phyloP scores from a whole-genome alignment of 345 rosid species.

The Brassica carinata region DNA sequence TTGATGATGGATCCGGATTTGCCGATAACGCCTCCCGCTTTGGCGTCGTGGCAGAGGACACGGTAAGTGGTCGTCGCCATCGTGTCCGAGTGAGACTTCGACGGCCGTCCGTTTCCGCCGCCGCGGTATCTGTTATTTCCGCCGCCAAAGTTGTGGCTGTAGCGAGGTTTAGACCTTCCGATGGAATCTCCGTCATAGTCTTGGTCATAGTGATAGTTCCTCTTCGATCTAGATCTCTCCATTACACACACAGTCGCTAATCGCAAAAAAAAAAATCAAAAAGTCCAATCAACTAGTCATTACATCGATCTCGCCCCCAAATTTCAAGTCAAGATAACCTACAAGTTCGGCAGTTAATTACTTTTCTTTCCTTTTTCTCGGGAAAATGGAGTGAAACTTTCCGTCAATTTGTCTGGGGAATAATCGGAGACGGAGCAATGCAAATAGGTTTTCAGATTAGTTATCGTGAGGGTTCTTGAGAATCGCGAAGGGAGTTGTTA shows the following conservation, averaged over 20 bases:
- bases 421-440: neutral
- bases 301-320: neutral
- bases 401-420: neutral
- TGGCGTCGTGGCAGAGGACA: conserved; percentile 86
- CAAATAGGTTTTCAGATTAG: neutral
- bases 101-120: conserved; percentile 38
- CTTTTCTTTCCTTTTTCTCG: neutral
- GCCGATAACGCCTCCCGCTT: conserved; percentile 98
- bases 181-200: conserved; percentile 77
- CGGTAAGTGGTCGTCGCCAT: conserved; percentile 91
- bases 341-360: neutral
- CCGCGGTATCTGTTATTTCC: conserved; percentile 44
- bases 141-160: conserved; percentile 54
- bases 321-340: conserved; percentile 13
- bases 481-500: neutral
- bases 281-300: conserved; percentile 17
- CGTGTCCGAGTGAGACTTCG: conserved; percentile 54
- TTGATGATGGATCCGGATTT: conserved; percentile 94
- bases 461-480: neutral
- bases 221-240: conserved; percentile 99
- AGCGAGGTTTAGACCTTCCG: conserved; percentile 70
- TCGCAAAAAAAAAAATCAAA: neutral
- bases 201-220: conserved; percentile 89
- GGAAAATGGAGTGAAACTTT: neutral
- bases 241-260: conserved; percentile 13